Percentiles rank a stretch among this genome's conserved stretches.
Conservation (phyloP, 2,329 filamentous ascomycete genomes). For the Sphaceloma murrayae region DNA sequence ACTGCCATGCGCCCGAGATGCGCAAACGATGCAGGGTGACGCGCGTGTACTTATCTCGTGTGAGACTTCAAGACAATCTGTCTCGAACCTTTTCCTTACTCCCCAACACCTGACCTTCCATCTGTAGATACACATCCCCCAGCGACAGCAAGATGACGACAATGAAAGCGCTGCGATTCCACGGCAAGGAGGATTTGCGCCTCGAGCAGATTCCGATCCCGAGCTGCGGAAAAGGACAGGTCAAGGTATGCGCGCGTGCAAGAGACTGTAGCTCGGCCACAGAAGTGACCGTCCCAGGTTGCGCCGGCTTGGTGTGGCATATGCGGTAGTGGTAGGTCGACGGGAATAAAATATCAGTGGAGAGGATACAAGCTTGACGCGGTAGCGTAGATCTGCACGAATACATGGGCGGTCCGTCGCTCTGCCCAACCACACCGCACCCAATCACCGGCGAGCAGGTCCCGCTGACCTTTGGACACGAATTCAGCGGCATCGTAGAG, state of each 20-base stretch:
- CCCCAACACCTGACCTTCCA: neutral
- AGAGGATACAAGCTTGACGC: no score
- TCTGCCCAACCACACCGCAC: conserved; percentile 44
- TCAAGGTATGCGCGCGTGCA: conserved; percentile 21
- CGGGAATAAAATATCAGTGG: no score
- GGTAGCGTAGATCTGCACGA: conserved; percentile 28
- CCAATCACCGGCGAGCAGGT: conserved; percentile 45
- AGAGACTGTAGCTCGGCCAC: neutral
- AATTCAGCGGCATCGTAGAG: conserved; percentile 44
- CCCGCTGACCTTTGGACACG: conserved; percentile 46
- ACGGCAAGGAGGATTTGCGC: conserved; percentile 30
- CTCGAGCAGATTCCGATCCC: conserved; percentile 29
- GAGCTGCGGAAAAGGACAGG: conserved; percentile 27
- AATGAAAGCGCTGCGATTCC: conserved; percentile 33
- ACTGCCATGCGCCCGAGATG: conserved; percentile 3
- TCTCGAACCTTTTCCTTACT: no score
- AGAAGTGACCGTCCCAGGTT: conserved; percentile 19
- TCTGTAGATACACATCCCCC: neutral
- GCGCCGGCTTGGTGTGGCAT: conserved; percentile 31
- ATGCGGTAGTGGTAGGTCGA: conserved; percentile 24
- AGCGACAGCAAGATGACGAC: conserved; percentile 14
- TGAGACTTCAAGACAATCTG: no score
- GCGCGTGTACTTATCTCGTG: conserved; percentile 6
- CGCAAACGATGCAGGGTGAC: no score
- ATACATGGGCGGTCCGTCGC: conserved; percentile 29